Evolutionary conservation across 169 alveolate genomes (phyloP).

Genomic region (Eimeria maxima): DNA sequence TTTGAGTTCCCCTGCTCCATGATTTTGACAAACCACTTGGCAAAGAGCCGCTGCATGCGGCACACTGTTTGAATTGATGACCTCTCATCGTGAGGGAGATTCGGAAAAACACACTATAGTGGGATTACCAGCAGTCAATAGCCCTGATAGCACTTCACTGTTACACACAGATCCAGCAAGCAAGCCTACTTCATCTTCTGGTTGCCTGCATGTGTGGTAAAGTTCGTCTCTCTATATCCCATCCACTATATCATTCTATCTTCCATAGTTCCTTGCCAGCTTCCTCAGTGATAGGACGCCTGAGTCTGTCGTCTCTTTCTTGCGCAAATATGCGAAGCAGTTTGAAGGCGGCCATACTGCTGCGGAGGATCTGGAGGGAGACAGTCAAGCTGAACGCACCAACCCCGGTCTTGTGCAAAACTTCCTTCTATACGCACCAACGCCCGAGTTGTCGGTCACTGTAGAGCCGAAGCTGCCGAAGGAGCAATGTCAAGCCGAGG

Average conservation of each 20-base stretch:
- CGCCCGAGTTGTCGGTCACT: too few species aligned
- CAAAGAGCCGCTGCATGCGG: background rate
- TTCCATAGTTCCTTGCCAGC: background rate
- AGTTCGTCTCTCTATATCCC: too few species aligned
- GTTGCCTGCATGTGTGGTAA: too few species aligned
- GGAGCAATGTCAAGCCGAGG: background rate
- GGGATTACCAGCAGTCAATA: too few species aligned
- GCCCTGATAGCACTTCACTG: too few species aligned
- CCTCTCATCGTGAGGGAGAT: too few species aligned
- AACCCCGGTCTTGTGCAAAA: too few species aligned
- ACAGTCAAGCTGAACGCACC: background rate
- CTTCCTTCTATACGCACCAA: too few species aligned
- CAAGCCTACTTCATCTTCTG: too few species aligned
- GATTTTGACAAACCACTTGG: background rate
- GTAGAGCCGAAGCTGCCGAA: background rate
- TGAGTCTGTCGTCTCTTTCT: background rate
- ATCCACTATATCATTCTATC: background rate
- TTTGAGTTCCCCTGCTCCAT: background rate
- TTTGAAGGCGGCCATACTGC: background rate
- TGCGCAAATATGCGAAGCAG: background rate
- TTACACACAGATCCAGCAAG: too few species aligned
- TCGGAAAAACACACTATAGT: too few species aligned
- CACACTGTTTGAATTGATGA: background rate
- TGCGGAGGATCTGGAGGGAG: background rate
- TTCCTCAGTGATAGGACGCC: background rate